Evolutionary conservation across 2,329 filamentous ascomycete species (phyloP), one percentile per base, ranked within the genome.

Genomic region (Chaetomium sp.): DNA sequence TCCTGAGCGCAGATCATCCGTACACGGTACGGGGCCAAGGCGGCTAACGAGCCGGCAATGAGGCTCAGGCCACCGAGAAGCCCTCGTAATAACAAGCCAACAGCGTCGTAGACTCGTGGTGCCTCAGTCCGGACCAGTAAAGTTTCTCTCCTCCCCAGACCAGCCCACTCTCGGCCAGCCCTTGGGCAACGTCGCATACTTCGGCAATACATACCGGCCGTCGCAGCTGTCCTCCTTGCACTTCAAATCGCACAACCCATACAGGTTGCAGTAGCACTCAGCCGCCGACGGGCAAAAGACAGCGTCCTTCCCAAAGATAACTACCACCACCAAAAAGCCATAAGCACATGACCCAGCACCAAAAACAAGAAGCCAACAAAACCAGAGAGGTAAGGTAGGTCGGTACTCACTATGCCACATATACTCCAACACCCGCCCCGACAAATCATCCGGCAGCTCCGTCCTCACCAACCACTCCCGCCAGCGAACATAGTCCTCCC

Each of bases 241-340:
- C 10, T 75, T 69, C 47, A 80, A 62, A 56, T 78, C 72, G 74
- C 88, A 91, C 29, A 88, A 70, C 0, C 87, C 88, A 70, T 87
- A 91, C 19, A 86, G 81, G 47, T 87, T 84, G 75, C 88, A 90
- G 73, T 90, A 90, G 72, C 88, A 90, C 12, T 85, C 82, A 51
- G 79, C 75, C 0, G 85, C 85, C n/a, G 78, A 77, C 0, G 88
- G 88, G 69, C 88, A 91, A 69, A 88, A 81, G 1, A 88, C 80
- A 7, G 81, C 73, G 25, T 81, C 75, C 67, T 85, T 83, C 60
- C 83, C 84, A 69, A 87, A 87, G 13, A 87, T 84, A 67, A 87
- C 83, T 85, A 57, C 16, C 16, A 16, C 16, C 21, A 27, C 61
- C 50, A n/a, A 65, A 25, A 16, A 13, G 56, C 29, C 13, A 47